These are phyloP conservation scores for Chrysoporthe puriensis DNA, from an alignment of 2,329 filamentous ascomycete species.

Conservation along the genomic window DNA sequence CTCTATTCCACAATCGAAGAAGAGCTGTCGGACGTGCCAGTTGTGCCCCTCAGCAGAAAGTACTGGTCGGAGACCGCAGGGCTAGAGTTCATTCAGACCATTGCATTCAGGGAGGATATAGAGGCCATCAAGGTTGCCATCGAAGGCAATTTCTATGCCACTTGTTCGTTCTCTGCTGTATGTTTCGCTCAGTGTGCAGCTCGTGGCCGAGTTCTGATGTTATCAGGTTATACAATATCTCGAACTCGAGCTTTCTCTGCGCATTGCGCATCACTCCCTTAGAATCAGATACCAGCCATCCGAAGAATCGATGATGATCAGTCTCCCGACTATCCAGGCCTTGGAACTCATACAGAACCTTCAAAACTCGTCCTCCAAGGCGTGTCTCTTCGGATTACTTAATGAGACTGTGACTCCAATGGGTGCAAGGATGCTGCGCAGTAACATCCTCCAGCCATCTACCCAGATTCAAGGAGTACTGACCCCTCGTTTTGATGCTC, in stretches of 20 bases:
- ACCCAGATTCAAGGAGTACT: constrained; percentile 70
- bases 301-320: constrained; percentile 94
- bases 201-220: neutral
- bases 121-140: constrained; percentile 80
- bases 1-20: constrained; percentile 76
- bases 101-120: constrained; percentile 81
- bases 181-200: neutral
- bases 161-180: constrained; percentile 84
- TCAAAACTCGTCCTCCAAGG: constrained; percentile 74
- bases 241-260: constrained; percentile 68
- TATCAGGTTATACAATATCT: constrained; percentile 79
- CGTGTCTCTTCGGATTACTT: constrained; percentile 82
- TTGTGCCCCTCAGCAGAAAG: constrained; percentile 71
- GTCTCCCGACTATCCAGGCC: constrained; percentile 82
- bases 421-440: constrained; percentile 81
- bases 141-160: constrained; percentile 82
- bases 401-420: constrained; percentile 88
- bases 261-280: constrained; percentile 78
- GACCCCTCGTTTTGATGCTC: constrained; percentile 73
- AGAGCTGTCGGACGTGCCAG: constrained; percentile 64
- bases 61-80: constrained; percentile 84
- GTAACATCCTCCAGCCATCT: constrained; percentile 86
- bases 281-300: constrained; percentile 86
- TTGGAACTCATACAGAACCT: constrained; percentile 91
- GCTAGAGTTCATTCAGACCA: constrained; percentile 73